phyloP scores from a whole-genome alignment of 208 protist species.

The Acanthamoeba lenticulata region DNA sequence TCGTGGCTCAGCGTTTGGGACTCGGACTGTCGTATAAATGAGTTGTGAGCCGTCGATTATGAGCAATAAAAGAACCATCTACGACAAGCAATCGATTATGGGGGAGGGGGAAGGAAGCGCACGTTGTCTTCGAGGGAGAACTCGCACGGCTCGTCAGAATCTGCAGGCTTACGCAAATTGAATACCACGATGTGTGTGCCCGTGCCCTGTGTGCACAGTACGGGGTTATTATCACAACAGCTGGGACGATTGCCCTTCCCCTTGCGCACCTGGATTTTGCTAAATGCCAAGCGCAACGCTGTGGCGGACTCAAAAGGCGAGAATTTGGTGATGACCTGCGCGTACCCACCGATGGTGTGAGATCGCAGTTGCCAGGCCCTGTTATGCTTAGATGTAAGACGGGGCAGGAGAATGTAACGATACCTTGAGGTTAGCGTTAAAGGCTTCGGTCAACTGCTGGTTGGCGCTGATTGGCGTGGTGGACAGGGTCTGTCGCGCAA shows the following conservation, averaged over 20 bases:
- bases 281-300: neutral
- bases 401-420: no score
- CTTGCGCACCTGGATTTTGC: constrained; percentile 7
- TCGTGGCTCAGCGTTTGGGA: no score
- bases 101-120: neutral
- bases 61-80: no score
- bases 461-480: neutral
- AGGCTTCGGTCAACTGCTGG: neutral
- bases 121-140: neutral
- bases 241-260: no score
- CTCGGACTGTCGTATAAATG: no score
- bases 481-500: neutral
- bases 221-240: no score
- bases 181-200: constrained; percentile 1
- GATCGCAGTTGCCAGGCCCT: no score
- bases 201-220: no score
- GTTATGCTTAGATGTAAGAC: no score
- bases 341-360: neutral
- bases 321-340: neutral
- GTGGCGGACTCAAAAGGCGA: neutral
- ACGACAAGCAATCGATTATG: no score
- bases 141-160: neutral
- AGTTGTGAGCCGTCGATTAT: no score
- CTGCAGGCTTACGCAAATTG: constrained; percentile 5
- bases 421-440: neutral